Conservation (phyloP, 2,329 filamentous ascomycete genomes). For the Exophiala viscosa region DNA sequence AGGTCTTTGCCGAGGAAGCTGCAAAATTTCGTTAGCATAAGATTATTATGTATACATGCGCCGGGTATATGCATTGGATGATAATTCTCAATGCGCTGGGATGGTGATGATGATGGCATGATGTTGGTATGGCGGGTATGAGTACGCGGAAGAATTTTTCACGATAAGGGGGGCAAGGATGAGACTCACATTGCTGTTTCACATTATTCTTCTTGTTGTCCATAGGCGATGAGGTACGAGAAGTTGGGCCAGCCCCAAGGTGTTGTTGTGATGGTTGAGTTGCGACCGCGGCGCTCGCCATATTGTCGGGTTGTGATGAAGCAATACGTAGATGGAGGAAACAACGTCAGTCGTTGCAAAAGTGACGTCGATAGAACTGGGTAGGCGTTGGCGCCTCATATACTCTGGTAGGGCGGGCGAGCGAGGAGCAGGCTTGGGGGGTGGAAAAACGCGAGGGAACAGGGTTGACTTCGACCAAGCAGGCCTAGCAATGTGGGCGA, state of each 20-base stretch:
- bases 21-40: conserved; percentile 9
- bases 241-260: conserved; percentile 28
- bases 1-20: conserved; percentile 18
- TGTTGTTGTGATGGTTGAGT: conserved; percentile 28
- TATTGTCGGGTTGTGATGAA: conserved; percentile 26
- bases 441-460: conserved; percentile 7
- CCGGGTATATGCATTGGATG: conserved; percentile 2
- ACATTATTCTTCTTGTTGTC: conserved; percentile 40
- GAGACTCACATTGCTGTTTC: conserved; percentile 38
- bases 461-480: conserved; percentile 15
- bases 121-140: neutral
- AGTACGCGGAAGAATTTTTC: conserved; percentile 15
- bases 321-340: conserved; percentile 25
- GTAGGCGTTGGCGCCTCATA: conserved; percentile 26
- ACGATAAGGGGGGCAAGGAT: conserved; percentile 18
- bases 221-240: conserved; percentile 40
- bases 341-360: conserved; percentile 28
- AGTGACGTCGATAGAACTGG: conserved; percentile 27
- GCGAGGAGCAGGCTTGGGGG: conserved; percentile 15
- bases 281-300: conserved; percentile 27
- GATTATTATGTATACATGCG: neutral
- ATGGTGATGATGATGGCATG: conserved; percentile 12
- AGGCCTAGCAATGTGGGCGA: conserved; percentile 16
- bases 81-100: conserved; percentile 4
- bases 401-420: conserved; percentile 22